Evolutionary conservation across 2,329 filamentous ascomycete species (phyloP).

Genomic region (Hypocreales sp.): DNA sequence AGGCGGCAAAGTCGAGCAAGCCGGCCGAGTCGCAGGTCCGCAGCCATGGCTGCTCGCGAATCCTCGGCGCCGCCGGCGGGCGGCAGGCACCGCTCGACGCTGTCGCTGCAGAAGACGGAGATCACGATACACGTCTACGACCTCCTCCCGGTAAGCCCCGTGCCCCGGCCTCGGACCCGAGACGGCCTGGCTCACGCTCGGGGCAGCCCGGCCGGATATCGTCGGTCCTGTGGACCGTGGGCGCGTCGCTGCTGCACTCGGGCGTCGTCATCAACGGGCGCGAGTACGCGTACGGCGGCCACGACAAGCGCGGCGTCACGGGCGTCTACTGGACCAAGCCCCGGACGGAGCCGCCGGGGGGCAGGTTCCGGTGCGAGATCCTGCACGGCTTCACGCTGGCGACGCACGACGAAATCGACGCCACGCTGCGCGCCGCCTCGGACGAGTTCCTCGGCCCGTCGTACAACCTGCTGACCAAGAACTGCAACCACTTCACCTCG

Average conservation of each 20-base stretch:
- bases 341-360: slow-evolving; percentile 56
- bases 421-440: slow-evolving; percentile 51
- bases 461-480: slow-evolving; percentile 70
- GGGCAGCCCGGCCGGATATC: slow-evolving; percentile 55
- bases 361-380: slow-evolving; percentile 59
- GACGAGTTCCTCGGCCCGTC: slow-evolving; percentile 58
- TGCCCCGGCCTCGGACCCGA: not conserved
- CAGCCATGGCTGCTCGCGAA: slow-evolving; percentile 13
- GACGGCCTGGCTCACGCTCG: not conserved
- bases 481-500: slow-evolving; percentile 81
- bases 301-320: slow-evolving; percentile 53
- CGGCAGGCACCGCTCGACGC: slow-evolving; percentile 43
- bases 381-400: slow-evolving; percentile 67
- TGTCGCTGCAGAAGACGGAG: slow-evolving; percentile 57
- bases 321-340: slow-evolving; percentile 77
- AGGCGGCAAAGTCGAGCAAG: no score
- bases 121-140: slow-evolving; percentile 68
- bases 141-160: slow-evolving; percentile 44
- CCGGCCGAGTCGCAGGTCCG: no score
- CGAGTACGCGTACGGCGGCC: slow-evolving; percentile 78
- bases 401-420: slow-evolving; percentile 52
- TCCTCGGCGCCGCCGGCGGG: slow-evolving; percentile 9
- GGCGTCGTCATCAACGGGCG: slow-evolving; percentile 66
- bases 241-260: slow-evolving; percentile 65
- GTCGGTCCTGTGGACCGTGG: slow-evolving; percentile 63